Base-by-base conservation (phyloP, 352 stramenopile species). In the Pythium dissotocum region DNA sequence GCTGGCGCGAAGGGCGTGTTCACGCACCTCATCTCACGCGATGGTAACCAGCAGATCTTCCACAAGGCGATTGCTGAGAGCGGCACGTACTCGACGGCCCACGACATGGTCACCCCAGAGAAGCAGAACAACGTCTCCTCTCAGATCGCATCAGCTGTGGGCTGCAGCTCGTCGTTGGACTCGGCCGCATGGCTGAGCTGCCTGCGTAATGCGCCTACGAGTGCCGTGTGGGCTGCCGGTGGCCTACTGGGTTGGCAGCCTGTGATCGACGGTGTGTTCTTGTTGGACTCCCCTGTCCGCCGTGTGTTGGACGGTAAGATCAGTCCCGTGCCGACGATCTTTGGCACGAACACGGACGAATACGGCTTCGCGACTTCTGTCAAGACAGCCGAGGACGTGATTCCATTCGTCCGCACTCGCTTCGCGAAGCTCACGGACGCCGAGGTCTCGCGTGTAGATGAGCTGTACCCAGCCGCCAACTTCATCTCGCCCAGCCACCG, bases 391-490 rank as follows among this genome's bases (percentile, higher is more conserved):
- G 60, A 30, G 13, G 49, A 8, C 6, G 16, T 59, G 6, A 30
- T 58, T 18, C 53, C 61, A 21, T 66, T 21, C 21, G 10, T 66
- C 18, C 51, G 36, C 4, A 10, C 30, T 2, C 33, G 26, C 1
- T 42, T 54, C 38, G 30, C 60, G 7, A 21, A 46, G 7, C 14
- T 60, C 6, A 66, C 49, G 4, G 49, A 53, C 2, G 2, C 33
- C 24, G 60, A 66, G 26, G 3, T 44, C 35, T 7, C 26, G 9
- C 49, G 36, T 6, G 14, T 60, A 9, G 32, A 40, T 10, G 36
- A 59, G 21, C 63, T 69, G 12, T 69, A 69, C 24, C 63, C 63
- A 6, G 55, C 42, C 1, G 44, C 30, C 18, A 59, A 35, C 32
- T 69, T 69, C 44, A 2, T 26, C 5, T 59, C 63, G 12, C 42